Evolutionary conservation across 805 yeast genomes (phyloP).

Genomic region (Metschnikowia peoriensis): DNA sequence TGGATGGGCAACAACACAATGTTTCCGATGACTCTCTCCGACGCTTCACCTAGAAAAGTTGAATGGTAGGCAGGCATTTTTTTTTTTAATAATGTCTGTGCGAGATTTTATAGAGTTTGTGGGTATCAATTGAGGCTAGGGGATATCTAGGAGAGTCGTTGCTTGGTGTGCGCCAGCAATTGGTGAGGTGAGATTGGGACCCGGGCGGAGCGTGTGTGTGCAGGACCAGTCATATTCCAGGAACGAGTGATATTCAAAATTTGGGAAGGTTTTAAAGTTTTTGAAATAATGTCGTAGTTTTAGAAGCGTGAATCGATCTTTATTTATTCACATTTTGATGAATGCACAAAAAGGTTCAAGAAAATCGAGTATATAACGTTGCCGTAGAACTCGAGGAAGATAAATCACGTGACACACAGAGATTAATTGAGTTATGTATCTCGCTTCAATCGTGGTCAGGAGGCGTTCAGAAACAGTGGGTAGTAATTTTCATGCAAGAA

Average conservation of each 20-base stretch:
- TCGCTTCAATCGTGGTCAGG: no score
- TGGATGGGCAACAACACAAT: constrained; percentile 81
- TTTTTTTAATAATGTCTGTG: not conserved
- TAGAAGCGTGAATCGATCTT: no score
- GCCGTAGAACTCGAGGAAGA: no score
- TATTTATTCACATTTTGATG: no score
- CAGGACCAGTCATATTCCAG: not conserved
- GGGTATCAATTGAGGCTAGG: not conserved
- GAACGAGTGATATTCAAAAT: not conserved
- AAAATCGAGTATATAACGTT: no score
- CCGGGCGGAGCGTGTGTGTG: not conserved
- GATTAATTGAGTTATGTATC: no score
- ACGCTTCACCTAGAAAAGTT: constrained; percentile 60
- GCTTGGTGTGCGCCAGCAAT: not conserved
- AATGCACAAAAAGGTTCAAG: no score
- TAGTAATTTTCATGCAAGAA: no score
- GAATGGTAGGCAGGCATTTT: constrained; percentile 72
- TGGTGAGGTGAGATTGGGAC: not conserved
- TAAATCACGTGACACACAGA: no score
- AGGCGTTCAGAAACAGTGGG: no score
- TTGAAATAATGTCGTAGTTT: no score
- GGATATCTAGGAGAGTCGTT: not conserved
- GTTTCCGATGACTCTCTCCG: constrained; percentile 67
- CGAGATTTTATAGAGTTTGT: not conserved
- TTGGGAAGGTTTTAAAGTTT: not conserved